Evolutionary conservation across 306 rosid genomes (phyloP).

Genomic region (Mimosa bimucronata): DNA sequence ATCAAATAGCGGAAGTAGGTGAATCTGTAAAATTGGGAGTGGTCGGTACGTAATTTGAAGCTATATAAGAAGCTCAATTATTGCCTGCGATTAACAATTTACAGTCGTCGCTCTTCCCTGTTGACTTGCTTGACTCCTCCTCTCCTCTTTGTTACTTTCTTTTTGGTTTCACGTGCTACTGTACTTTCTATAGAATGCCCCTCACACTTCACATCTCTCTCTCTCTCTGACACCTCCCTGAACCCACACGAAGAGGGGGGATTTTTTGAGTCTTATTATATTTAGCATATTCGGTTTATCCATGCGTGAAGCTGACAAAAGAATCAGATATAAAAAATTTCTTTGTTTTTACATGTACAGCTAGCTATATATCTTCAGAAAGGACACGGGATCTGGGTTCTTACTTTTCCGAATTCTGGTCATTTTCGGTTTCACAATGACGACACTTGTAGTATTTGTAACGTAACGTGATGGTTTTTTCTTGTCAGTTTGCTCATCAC

Average conservation of each 20-base stretch:
- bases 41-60: constrained; percentile 51
- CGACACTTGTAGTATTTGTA: background rate
- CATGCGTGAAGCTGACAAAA: background rate
- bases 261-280: constrained; percentile 4
- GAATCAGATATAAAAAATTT: background rate
- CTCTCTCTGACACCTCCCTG: background rate
- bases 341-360: background rate
- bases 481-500: constrained; percentile 14
- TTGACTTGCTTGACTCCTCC: constrained; percentile 58
- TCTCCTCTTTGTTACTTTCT: constrained; percentile 20
- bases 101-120: constrained; percentile 54
- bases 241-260: background rate
- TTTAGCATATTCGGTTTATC: background rate
- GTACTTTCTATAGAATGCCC: constrained; percentile 4
- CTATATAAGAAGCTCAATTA: constrained; percentile 61
- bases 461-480: background rate
- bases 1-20: background rate
- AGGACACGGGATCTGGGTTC: background rate
- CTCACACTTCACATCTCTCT: background rate
- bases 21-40: constrained; percentile 42
- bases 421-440: background rate
- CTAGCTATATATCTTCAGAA: background rate
- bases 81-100: constrained; percentile 54
- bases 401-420: background rate
- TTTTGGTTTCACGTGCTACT: constrained; percentile 29